Evolutionary conservation across 192 early-diverging fungal species (phyloP), one percentile per base, ranked within the genome.

Genomic region (Chytriomyces hyalinus): DNA sequence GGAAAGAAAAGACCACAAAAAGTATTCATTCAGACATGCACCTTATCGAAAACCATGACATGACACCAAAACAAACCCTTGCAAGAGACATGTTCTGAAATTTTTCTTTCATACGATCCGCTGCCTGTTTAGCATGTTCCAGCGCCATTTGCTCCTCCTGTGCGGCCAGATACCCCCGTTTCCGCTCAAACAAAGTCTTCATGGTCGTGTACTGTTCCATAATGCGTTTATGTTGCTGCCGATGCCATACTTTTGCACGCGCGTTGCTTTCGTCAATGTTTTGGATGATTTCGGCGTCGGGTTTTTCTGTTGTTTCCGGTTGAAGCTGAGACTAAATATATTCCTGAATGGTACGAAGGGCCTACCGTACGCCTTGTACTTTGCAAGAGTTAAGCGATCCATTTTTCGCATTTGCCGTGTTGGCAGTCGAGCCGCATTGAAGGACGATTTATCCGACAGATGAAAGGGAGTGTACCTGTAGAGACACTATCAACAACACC

Each of bases 361-460:
- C 57, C 64, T 36, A 75, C 73, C 73, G 36, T 75, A 75, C n/a
- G 86, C 86, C 48, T 51, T 24, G 66, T 87, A 87, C 48, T 85
- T 85, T 44, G 86, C 82, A 15, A 22, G 57, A 1, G 77, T 82
- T 6, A 65, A 44, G 17, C 66, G 75, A 61, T 82, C 80, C 47
- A 88, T 45, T 15, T 53, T 67, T 47, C 65, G 63, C 24, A 85
- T 44, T 57, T 76, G 61, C 3, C 64, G 44, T 7, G 43, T 11
- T 20, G 74, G 61, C 24, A 86, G 24, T 24, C 76, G 65, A 11
- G 73, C 15, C 10, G 80, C 75, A 24, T 79, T 79, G 50, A 83
- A 87, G 46, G 76, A 80, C 0, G 84, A 85, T 26, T 60, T 65
- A 11, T 66, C 70, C 0, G 59, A 24, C 3, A 88, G 77, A 49